Evolutionary conservation across 2,329 filamentous ascomycete species (phyloP), one percentile per base, ranked within the genome.

Genomic region (Neoascochyta sp.): DNA sequence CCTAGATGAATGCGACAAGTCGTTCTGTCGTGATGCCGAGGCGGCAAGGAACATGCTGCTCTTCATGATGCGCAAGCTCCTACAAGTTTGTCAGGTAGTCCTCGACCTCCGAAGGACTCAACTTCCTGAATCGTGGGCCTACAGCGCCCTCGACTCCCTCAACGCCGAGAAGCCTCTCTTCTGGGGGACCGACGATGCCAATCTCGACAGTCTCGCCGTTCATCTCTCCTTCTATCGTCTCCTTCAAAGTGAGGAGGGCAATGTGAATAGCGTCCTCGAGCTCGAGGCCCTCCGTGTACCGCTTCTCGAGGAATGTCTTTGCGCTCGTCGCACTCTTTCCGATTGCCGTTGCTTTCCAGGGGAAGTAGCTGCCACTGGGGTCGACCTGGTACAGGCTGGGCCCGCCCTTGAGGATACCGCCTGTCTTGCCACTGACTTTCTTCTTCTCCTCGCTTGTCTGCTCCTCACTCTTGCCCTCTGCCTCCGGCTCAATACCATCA

Each of bases 161-260:
- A 41, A 88, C 85, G 27, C 92, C 92, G 39, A 98, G 77, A 24
- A 98, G 74, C 62, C 95, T 85, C 62, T 98, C 80, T 50, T 92
- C 92, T 34, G 92, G 92, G 24, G 89, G 86, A 16, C 92, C 92
- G 50, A 98, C 87, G 51, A 98, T 96, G 56, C 90, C 90, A 65
- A 98, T 95, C 70, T 98, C 92, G 45, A 98, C 93, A 17, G 90
- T 95, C 64, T 96, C 89, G 42, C 90, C 90, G 52, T 90, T 96
- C 90, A 96, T 96, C 71, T 96, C 92, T 35, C 92, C 92, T 71
- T 96, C 90, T 60, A 98, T 98, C 35, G 92, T 95, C 75, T 98
- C 92, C 76, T 98, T 98, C 62, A 98, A 72, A 15, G 92, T 98
- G 63, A 98, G 73, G 32, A 98, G 76, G 39, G 92, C 92, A 71